Evolutionary conservation across 129 eudicot genomes (phyloP), one percentile per base, ranked within the genome.

Genomic region (Kitagawia praeruptora): DNA sequence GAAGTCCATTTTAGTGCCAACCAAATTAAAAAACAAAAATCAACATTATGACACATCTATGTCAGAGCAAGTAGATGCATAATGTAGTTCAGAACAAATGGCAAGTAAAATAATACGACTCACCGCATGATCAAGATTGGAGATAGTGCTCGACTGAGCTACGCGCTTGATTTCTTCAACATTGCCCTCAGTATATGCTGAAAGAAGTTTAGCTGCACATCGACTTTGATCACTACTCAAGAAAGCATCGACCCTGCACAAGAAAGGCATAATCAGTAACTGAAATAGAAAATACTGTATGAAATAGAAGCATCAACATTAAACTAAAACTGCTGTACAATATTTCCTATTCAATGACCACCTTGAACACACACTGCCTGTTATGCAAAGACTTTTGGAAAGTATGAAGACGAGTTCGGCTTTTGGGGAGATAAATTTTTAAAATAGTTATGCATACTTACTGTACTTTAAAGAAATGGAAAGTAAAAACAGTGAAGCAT

Each of bases 141-240:
- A 88, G 69, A 94, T 51, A 42, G 86, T 88, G 75, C 97, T 90
- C 10, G 96, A 94, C 75, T 91, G 89, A 66, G 96, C 89, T 63
- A 86, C 90, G 27, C 86, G 89, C 85, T 92, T 85, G 74, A 94
- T 87, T 77, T 91, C 98, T 82, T 94, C 97, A 83, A 82, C 87
- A 76, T 91, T 96, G 28, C 97, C 97, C 54, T 90, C 96, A 70
- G 85, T 85, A 80, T 94, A 94, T 76, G 98, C 98, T 76, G 98
- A 89, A 82, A 94, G 87, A 84, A 94, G 98, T 88, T 85, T 88
- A 88, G 89, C 89, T 28, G 98, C 97, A 87, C 88, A 86, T 78
- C 93, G 98, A 80, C 84, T 77, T 83, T 94, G 98, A 82, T 94
- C 98, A 75, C 98, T 94, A 79, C 87, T 90, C 85, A 91, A 75